These are phyloP conservation scores for Arabidopsis lyrata DNA, from an alignment of 441 rosid genomes.

Conservation along the genomic window DNA sequence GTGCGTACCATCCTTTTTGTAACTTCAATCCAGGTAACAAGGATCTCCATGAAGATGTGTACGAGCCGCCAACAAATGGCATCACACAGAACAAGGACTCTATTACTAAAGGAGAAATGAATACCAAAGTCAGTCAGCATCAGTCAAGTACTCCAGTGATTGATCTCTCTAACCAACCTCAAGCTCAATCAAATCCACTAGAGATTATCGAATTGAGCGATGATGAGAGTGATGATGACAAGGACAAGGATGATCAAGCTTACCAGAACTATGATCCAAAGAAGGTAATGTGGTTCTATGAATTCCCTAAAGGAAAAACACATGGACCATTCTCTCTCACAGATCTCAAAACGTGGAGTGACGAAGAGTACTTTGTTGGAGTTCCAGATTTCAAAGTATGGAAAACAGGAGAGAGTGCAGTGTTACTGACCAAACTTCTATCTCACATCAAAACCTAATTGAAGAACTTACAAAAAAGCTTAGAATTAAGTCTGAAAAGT, in stretches of 20 bases:
- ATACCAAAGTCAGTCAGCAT: not conserved
- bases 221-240: conserved; percentile 42
- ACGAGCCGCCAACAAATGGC: conserved; percentile 32
- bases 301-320: conserved; percentile 59
- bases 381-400: conserved; percentile 69
- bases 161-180: conserved; percentile 33
- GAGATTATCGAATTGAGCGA: conserved; percentile 69
- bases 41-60: conserved; percentile 33
- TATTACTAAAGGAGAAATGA: conserved; percentile 6
- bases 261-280: conserved; percentile 24
- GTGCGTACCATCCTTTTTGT: conserved; percentile 40
- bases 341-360: conserved; percentile 66
- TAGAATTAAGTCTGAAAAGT: not conserved
- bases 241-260: conserved; percentile 18
- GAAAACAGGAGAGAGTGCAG: conserved; percentile 66
- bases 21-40: conserved; percentile 41
- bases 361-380: conserved; percentile 53
- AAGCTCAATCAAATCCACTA: conserved; percentile 23
- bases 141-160: conserved; percentile 14
- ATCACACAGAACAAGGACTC: conserved; percentile 17
- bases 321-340: conserved; percentile 75
- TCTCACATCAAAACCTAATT: not conserved
- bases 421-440: conserved; percentile 52
- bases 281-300: conserved; percentile 65
- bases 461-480: not conserved